Percentiles rank a stretch among this genome's conserved stretches.
These are phyloP conservation scores for Pleurotus sapidus DNA, from an alignment of 768 basidiomycete genomes.

Conservation along the genomic window DNA sequence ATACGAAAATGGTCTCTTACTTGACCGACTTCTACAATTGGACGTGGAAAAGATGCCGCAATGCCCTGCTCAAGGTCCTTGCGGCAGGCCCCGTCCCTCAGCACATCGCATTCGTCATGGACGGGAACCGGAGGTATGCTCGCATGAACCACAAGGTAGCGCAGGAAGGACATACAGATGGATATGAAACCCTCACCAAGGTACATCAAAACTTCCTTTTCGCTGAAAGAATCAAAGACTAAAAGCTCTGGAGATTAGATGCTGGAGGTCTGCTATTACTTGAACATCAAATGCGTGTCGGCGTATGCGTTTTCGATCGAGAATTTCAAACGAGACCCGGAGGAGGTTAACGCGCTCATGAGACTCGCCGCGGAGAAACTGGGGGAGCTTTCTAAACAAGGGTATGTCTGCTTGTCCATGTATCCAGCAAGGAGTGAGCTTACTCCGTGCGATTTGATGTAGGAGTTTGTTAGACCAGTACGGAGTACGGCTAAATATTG, in stretches of 20 bases:
- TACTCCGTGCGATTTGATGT: not conserved
- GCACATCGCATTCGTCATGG: conserved; percentile 97
- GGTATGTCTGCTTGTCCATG: conserved; percentile 44
- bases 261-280: conserved; percentile 77
- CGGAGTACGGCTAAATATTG: conserved; percentile 79
- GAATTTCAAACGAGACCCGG: conserved; percentile 86
- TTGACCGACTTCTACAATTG: conserved; percentile 18
- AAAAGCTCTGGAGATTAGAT: conserved; percentile 43
- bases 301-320: conserved; percentile 99
- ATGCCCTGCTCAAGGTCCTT: conserved; percentile 62
- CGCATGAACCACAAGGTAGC: conserved; percentile 62
- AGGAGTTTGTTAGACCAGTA: conserved; percentile 81
- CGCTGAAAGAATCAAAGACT: not conserved
- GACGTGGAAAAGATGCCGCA: conserved; percentile 31
- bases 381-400: conserved; percentile 73
- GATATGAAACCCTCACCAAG: conserved; percentile 74
- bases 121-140: conserved; percentile 93
- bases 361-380: conserved; percentile 75
- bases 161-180: conserved; percentile 78
- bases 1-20: too few relatives aligned
- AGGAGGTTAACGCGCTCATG: conserved; percentile 90
- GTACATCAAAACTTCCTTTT: conserved; percentile 41
- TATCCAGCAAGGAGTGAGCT: too few relatives aligned
- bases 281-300: conserved; percentile 82
- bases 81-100: conserved; percentile 80